Base-by-base conservation (phyloP, 768 basidiomycete genomes). In the Suillus spraguei region DNA sequence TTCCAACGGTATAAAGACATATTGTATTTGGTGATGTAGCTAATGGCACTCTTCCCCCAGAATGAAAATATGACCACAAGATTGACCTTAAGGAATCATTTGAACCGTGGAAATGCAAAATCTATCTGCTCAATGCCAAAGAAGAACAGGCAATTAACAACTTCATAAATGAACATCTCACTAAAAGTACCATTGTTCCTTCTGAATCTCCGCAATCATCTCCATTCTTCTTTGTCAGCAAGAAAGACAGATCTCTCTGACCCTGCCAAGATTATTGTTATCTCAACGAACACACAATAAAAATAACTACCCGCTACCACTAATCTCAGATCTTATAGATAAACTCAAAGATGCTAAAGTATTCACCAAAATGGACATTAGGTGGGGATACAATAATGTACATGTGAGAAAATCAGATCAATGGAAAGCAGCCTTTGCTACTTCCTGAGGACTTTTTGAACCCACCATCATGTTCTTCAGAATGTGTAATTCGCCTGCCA, bases 121-220 rank as follows among this genome's bases (percentile, higher is more conserved):
- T 46, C 0, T 42, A 42, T 2, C 41, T 17, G 7, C 41, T 42
- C 7, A 42, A 42, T 8, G 17, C 16, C 0, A 20, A 17, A 10
- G 44, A 46, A 46, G 44, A 46, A 0, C n/a, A 46, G 4, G 44
- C 44, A 3, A 46, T 46, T 9, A 46, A 65, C 35, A 20, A 65
- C 2, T 65, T 67, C 32, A 13, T 68, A 9, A 39, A 64, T 24
- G 67, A 68, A 41, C 35, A 65, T 14, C 59, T 68, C 0, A 39
- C 20, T 0, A 63, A 50, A 16, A 61, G 64, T 0, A 49, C 56
- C 9, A 67, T 71, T 11, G 54, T 49, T 10, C 66, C 61, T 1
- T 71, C 69, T 9, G 64, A 70, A 64, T 71, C 70, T 0, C 71
- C 67, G 0, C 61, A 70, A 41, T 65, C 70, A 1, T 64, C 69